Evolutionary conservation across 2,329 filamentous ascomycete genomes (phyloP).

Genomic region (Diplodia mutila): DNA sequence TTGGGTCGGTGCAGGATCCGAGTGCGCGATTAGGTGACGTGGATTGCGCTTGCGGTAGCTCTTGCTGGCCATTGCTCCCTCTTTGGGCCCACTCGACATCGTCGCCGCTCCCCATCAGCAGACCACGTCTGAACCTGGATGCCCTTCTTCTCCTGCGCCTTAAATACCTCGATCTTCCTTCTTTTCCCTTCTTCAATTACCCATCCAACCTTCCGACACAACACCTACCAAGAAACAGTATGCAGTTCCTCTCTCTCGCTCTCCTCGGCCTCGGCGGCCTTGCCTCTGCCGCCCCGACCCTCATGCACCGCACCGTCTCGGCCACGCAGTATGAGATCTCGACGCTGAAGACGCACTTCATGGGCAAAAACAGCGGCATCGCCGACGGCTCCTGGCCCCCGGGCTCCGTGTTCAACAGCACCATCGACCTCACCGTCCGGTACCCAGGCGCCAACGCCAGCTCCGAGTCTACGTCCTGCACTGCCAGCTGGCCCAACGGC

Average conservation of each 20-base stretch:
- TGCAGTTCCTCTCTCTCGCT: neutral
- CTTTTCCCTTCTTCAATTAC: neutral
- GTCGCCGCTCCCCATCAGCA: neutral
- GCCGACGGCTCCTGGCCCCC: conserved; percentile 34
- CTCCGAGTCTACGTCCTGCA: conserved; percentile 26
- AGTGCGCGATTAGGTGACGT: neutral
- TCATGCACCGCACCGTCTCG: conserved; percentile 23
- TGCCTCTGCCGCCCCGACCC: neutral
- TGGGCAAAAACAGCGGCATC: conserved; percentile 33
- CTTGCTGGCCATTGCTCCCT: neutral
- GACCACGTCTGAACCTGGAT: neutral
- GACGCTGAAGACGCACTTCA: conserved; percentile 35
- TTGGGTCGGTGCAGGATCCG: neutral
- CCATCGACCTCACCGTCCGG: conserved; percentile 34
- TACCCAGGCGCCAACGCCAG: conserved; percentile 18
- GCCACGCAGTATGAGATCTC: conserved; percentile 30
- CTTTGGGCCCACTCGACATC: neutral
- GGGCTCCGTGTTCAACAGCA: conserved; percentile 30
- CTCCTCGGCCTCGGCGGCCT: neutral
- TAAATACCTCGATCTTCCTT: neutral
- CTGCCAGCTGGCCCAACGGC: conserved; percentile 22
- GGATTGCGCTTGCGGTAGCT: neutral
- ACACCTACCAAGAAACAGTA: neutral
- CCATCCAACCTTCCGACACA: neutral
- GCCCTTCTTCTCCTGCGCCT: neutral